Evolutionary conservation across 768 basidiomycete genomes (phyloP).

Genomic region (Amanita phalloides): DNA sequence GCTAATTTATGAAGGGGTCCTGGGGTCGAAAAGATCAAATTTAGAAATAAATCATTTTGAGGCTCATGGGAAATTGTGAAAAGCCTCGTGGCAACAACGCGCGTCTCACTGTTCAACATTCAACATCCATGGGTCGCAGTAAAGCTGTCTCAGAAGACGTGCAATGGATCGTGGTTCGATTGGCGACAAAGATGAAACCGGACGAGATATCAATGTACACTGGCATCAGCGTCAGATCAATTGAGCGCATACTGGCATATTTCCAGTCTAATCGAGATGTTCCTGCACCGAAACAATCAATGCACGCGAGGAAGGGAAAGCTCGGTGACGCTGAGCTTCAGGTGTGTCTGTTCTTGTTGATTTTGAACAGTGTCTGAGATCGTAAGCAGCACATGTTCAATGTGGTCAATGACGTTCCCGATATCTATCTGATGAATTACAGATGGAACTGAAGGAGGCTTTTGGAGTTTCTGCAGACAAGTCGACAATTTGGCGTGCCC

Average conservation of each 20-base stretch:
- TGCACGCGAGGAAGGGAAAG: too few relatives aligned
- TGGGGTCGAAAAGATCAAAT: neutral
- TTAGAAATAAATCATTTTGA: neutral
- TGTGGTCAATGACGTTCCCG: conserved; percentile 10
- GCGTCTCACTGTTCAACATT: neutral
- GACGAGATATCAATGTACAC: too few relatives aligned
- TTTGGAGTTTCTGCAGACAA: conserved; percentile 12
- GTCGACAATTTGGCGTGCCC: conserved; percentile 15
- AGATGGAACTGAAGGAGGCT: conserved; percentile 9
- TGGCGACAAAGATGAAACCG: too few relatives aligned
- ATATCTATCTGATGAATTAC: conserved; percentile 20
- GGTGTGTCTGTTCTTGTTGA: neutral
- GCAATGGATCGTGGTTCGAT: too few relatives aligned
- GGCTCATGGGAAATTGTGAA: neutral
- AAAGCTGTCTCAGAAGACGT: too few relatives aligned
- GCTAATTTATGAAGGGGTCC: neutral
- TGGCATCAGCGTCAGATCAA: too few relatives aligned
- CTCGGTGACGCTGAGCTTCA: too few relatives aligned
- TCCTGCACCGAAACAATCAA: neutral
- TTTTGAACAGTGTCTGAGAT: neutral
- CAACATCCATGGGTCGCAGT: too few relatives aligned
- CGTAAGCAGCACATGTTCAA: neutral
- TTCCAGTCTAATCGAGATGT: neutral
- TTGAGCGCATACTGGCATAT: too few relatives aligned
- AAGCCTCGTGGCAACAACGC: neutral